Base-by-base conservation (phyloP, 805 yeast species). In the Saturnispora hagleri region DNA sequence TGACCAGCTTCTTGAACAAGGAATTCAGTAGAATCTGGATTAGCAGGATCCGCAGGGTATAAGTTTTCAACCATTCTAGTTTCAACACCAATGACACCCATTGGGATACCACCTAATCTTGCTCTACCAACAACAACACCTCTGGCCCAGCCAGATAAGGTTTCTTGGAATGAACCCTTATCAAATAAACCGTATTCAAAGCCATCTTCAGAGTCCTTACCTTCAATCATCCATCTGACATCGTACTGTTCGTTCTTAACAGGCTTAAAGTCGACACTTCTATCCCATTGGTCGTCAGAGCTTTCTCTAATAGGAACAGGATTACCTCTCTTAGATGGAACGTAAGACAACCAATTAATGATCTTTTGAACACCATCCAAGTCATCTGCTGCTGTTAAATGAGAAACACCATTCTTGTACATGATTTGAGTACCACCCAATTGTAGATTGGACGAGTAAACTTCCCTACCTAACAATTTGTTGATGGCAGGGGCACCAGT, bases 401-500 rank as follows among this genome's bases (percentile, higher is more conserved):
- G 99, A 47, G 98, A 88, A 58, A 93, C 97, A 83, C 99, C 99
- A 67, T 93, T 93, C 63, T 79, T 81, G 82, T 89, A 89, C 99
- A 93, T 93, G 66, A 93, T 90, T 71, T 91, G 97, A 53, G 99
- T 93, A 69, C 99, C 99, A 74, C 99, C 99, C 54, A 93, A 80
- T 75, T 93, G 99, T 70, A 93, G 76, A 76, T 93, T 93, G 28
- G 97, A 90, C 50, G 96, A 81, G 71, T 93, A 93, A 51, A 93
- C 99, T 69, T 95, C 98, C 65, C 96, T 82, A 62, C 99, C 99
- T 59, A 93, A 77, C 60, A 95, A 75, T 72, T 95, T 93, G 78
- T 93, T 93, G 69, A 93, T 89, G 53, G 99, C 97, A 49, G 97
- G 97, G 53, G 99, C 99, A 79, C 99, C 99, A 52, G 99, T 93